phyloP scores from a whole-genome alignment of 176 grass and related monocot genomes.

The Eragrostis curvula region DNA sequence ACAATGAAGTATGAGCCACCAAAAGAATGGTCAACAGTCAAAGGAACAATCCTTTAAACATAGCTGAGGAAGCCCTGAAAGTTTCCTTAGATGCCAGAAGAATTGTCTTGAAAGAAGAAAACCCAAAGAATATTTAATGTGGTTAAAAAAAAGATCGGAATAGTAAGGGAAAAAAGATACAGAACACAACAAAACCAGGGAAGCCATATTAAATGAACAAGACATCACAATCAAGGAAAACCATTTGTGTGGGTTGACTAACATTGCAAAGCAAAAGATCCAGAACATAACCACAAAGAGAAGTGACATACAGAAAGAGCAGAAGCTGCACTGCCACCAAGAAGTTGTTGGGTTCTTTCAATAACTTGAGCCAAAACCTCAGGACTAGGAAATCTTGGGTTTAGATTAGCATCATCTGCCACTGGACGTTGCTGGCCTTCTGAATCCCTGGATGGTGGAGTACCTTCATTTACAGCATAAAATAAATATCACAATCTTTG shows the following conservation, averaged over 20 bases:
- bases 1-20: background rate
- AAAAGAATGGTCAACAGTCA: slow-evolving; percentile 3
- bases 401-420: slow-evolving; percentile 49
- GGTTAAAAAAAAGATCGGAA: background rate
- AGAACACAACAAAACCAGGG: slow-evolving; percentile 11
- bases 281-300: slow-evolving; percentile 25
- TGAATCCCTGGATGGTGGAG: slow-evolving; percentile 49
- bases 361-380: slow-evolving; percentile 80
- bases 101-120: background rate
- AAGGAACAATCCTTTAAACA: background rate
- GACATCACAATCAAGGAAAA: background rate
- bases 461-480: slow-evolving; percentile 52
- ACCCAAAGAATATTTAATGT: background rate
- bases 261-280: slow-evolving; percentile 11
- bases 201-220: background rate
- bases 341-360: slow-evolving; percentile 70
- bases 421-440: slow-evolving; percentile 50
- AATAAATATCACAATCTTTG: slow-evolving; percentile 30
- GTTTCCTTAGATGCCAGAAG: background rate
- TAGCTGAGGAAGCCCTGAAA: too few relatives aligned
- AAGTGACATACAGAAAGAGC: slow-evolving; percentile 80
- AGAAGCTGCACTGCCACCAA: slow-evolving; percentile 63
- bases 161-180: background rate
- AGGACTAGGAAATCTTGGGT: slow-evolving; percentile 66
- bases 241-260: slow-evolving; percentile 15